Evolutionary conservation across 352 stramenopile species (phyloP), one percentile per base, ranked within the genome.

Genomic region (Blastocystis sp.): DNA sequence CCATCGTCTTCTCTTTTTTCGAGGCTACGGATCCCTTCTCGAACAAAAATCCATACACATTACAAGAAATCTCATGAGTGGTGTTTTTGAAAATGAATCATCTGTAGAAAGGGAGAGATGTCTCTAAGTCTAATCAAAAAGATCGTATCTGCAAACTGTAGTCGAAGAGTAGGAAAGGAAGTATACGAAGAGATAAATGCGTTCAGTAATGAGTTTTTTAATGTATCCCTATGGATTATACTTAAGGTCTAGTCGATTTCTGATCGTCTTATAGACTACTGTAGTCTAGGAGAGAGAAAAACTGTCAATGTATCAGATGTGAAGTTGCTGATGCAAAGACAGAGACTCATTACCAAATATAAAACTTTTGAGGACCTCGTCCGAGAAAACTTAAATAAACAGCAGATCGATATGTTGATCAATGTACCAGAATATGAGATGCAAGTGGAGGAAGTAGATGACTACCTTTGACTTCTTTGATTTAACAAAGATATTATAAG

Each of bases 201-300:
- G 41, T 11, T 85, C 18, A 66, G 53, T 7, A 53, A n/a, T 9
- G 73, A 85, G 20, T 85, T 85, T 34, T 66, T 85, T 16, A 55
- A 85, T 43, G 73, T 85, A 5, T 8, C 26, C 18, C 16, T 34
- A 26, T 8, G 9, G 34, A 43, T 16, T 16, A 9, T 9, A 16
- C 41, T 50, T 85, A 20, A 65, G 0, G 55, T 69, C 4, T 69
- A 85, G 73, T 47, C 30, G 3, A n/a, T 66, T 6, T 64, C 55
- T n/a, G 73, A 85, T 50, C 45, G 73, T 16, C 43, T 85, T 30
- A 55, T 66, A 30, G 73, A 85, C 68, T 85, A 85, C 47, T 85
- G 73, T 20, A 47, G 45, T 66, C 41, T 85, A 43, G 73, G 73
- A 45, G 63, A 85, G 30, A 50, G 73, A 68, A 43, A 26, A 13